Base-by-base conservation (phyloP, 176 grass and related monocot species). In the Canna indica region DNA sequence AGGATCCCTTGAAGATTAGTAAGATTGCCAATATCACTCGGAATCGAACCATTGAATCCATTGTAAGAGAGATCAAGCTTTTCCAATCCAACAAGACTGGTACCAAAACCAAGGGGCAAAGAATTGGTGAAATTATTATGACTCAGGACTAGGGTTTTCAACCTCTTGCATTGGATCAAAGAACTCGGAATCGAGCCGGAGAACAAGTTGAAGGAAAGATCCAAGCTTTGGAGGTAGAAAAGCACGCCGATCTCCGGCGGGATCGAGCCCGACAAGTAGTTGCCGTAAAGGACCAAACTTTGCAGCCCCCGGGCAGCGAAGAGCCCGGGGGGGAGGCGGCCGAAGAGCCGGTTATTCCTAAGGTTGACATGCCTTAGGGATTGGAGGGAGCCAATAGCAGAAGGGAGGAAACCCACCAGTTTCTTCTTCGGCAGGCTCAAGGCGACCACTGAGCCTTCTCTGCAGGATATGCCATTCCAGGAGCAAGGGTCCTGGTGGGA, bases 41-140 rank as follows among this genome's bases (percentile, higher is more conserved):
- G 93, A 67, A 97, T 73, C 59, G 72, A 38, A 38, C 88, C 93
- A 42, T 31, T 80, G 64, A 91, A 75, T 6, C 44, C 53, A 79
- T 97, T 97, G 84, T 83, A 81, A 3, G 93, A 97, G 71, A 97
- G 45, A 81, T 97, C 86, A 12, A 97, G 93, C 27, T 30, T 86
- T 64, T 90, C 84, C 39, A 97, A 73, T 77, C 82, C 84, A 4
- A 70, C 17, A 20, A 92, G 76, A 13, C 53, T 22, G 16, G 22
- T 47, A 57, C 82, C 88, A 5, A 97, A 57, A 2, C 86, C 88
- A 35, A 16, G 25, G 2, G 88, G 84, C 68, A 97, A 69, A 60
- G 34, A 16, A 28, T 76, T 72, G n/a, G 82, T 81, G 68, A 92
- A 83, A 34, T 78, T 80, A 78, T 97, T 97, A 47, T 83, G 80